These are phyloP conservation scores for Phaseolus coccineus DNA, from an alignment of 331 rosid species.

Conservation along the genomic window DNA sequence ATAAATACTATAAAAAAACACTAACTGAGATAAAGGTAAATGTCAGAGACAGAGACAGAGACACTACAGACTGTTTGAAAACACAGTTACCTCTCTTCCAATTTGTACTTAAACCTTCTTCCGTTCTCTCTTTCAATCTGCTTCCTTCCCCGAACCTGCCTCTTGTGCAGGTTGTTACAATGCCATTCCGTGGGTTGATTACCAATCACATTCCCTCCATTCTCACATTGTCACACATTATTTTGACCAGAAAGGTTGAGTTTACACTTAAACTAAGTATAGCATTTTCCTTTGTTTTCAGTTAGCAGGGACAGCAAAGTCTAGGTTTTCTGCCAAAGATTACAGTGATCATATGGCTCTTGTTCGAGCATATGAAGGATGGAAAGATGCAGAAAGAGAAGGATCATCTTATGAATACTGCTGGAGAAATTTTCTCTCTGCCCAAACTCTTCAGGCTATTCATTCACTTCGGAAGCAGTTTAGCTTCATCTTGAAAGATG, in stretches of 20 bases:
- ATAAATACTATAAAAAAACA: constrained; percentile 24
- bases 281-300: constrained; percentile 51
- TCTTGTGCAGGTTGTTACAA: not conserved
- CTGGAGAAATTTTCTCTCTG: constrained; percentile 98
- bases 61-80: not conserved
- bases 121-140: constrained; percentile 1
- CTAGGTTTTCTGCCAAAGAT: constrained; percentile 97
- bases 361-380: constrained; percentile 98
- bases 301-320: constrained; percentile 97
- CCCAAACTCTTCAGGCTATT: constrained; percentile 98
- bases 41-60: constrained; percentile 4
- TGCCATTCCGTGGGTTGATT: not conserved
- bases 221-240: constrained; percentile 5
- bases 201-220: not conserved
- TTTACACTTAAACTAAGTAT: constrained; percentile 4
- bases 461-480: constrained; percentile 96
- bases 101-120: not conserved
- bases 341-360: constrained; percentile 99
- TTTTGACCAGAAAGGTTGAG: constrained; percentile 27
- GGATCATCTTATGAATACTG: constrained; percentile 97
- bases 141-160: not conserved
- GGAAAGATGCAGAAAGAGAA: constrained; percentile 99
- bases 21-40: not conserved
- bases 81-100: not conserved
- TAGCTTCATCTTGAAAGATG: constrained; percentile 84